A percentile compares a stretch with the other conserved stretches of the same genome.
phyloP scores from a whole-genome alignment of 2,329 filamentous ascomycete species.

The Alternaria panax region DNA sequence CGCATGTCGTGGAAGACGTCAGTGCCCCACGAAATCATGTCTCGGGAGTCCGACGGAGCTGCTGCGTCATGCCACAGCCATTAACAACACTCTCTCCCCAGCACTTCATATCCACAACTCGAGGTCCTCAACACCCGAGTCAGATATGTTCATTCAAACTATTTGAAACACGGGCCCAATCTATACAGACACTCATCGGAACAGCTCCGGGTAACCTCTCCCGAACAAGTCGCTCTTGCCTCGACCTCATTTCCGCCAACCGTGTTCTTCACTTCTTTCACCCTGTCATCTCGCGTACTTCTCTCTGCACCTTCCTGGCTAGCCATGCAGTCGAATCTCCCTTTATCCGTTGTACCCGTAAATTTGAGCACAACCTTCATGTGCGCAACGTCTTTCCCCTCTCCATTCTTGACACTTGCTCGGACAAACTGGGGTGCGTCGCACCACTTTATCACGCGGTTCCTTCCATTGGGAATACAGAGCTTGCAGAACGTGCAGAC shows the following conservation, averaged over 20 bases:
- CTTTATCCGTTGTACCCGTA: not conserved
- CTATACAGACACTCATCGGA: conserved; percentile 8
- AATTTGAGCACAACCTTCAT: conserved; percentile 9
- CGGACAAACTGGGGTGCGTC: conserved; percentile 11
- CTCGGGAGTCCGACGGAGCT: conserved; percentile 10
- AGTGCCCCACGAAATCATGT: conserved; percentile 14
- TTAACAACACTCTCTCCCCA: not conserved
- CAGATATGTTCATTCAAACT: not conserved
- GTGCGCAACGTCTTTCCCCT: not conserved
- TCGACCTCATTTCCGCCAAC: not conserved
- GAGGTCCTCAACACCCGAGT: not conserved
- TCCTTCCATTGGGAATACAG: not conserved
- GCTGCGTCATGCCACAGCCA: conserved; percentile 17
- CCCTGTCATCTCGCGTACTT: not conserved
- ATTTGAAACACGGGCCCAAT: conserved; percentile 2
- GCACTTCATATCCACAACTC: not conserved
- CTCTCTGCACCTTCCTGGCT: not conserved
- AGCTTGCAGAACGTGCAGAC: not conserved
- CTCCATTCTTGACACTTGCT: not conserved
- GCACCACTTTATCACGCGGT: conserved; percentile 2
- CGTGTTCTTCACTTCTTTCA: not conserved
- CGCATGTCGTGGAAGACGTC: conserved; percentile 1
- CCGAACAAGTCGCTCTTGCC: conserved; percentile 2
- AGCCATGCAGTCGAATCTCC: conserved; percentile 8
- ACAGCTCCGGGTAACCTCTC: conserved; percentile 8